phyloP scores from a whole-genome alignment of 1,284 basidiomycete genomes.

The Grifola frondosa region DNA sequence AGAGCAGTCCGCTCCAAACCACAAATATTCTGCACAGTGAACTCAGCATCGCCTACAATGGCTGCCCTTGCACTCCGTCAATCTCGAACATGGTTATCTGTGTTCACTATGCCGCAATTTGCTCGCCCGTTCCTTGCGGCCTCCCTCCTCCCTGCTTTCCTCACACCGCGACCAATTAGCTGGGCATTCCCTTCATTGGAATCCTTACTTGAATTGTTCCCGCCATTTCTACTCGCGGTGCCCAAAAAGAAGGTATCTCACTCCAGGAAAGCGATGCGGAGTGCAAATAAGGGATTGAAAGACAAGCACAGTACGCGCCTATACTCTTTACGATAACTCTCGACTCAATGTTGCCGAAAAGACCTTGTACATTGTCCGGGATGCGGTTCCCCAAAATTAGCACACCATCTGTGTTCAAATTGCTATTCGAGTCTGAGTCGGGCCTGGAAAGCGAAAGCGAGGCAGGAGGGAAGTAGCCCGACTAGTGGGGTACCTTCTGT shows the following conservation, averaged over 20 bases:
- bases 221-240: conserved; percentile 87
- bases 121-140: conserved; percentile 31
- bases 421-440: conserved; percentile 83
- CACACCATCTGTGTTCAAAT: conserved; percentile 84
- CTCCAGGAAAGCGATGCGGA: conserved; percentile 92
- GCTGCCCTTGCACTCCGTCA: conserved; percentile 40
- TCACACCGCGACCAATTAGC: conserved; percentile 35
- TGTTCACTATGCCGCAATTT: conserved; percentile 41
- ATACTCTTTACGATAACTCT: conserved; percentile 12
- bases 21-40: neutral
- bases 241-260: conserved; percentile 96
- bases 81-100: conserved; percentile 33
- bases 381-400: conserved; percentile 87
- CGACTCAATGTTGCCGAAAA: conserved; percentile 32
- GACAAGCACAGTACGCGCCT: conserved; percentile 82
- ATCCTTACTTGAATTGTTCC: conserved; percentile 79
- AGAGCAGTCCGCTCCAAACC: neutral
- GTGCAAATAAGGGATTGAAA: conserved; percentile 92
- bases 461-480: no score
- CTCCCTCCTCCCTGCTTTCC: conserved; percentile 29
- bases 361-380: conserved; percentile 91
- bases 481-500: no score
- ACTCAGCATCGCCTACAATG: conserved; percentile 33
- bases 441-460: conserved; percentile 59
- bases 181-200: conserved; percentile 54